Conservation (phyloP, 176 grass and related monocot genomes). For the Triticum urartu region DNA sequence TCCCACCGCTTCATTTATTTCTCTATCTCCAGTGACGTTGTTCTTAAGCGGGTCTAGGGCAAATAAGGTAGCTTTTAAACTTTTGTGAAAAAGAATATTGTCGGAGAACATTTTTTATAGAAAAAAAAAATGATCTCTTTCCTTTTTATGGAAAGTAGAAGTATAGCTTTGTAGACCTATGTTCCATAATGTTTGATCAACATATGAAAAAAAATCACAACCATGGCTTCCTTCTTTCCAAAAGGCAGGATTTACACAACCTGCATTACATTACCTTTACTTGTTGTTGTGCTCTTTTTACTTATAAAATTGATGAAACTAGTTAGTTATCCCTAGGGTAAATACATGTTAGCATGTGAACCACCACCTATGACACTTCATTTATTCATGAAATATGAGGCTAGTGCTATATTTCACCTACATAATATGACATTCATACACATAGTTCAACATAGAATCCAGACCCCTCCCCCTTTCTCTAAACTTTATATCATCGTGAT, state of each 20-base stretch:
- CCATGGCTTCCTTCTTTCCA: no score
- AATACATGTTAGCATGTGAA: not conserved
- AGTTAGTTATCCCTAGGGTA: not conserved
- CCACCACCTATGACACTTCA: no score
- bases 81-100: not conserved
- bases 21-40: not conserved
- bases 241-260: no score
- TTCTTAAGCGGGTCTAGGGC: not conserved
- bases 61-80: not conserved
- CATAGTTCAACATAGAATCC: no score
- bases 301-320: not conserved
- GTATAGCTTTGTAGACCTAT: not conserved
- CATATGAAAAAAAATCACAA: not conserved
- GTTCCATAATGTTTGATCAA: not conserved
- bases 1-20: not conserved
- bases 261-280: no score
- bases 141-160: not conserved
- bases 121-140: no score
- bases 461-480: not conserved
- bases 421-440: no score
- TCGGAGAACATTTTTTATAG: not conserved
- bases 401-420: no score
- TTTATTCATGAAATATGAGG: no score
- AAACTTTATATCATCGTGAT: not conserved
- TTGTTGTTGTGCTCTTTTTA: not conserved